Evolutionary conservation across 768 basidiomycete species (phyloP), one percentile per base, ranked within the genome.

Genomic region (Paxillus rubicundulus): DNA sequence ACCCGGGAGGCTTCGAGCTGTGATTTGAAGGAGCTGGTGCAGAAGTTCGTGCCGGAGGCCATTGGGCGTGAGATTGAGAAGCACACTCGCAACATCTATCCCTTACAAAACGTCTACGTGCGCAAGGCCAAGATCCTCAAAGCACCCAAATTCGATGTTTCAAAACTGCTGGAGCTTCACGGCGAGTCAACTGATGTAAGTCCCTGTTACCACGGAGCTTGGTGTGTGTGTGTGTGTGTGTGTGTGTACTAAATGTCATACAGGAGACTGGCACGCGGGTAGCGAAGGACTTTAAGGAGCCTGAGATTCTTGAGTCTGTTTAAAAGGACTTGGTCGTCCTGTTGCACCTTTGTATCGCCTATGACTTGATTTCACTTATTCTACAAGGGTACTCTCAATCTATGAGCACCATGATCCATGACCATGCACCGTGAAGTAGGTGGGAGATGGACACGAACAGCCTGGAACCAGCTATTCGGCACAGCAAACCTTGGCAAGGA

Each of bases 1-100:
- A 94, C 85, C 52, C 85, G 95, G 58, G 97, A 99, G 77, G 91
- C 94, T 45, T 82, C 90, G 52, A 92, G 86, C 65, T 93, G 91
- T 69, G 97, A 98, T 74, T 76, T 99, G 75, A 98, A 98, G 86
- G 92, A 95, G 81, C 73, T 93, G 62, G 94, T 98, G 55, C 91
- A 94, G 80, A 99, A 99, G 82, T 97, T 99, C 72, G 86, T 98
- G 41, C 96, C 97, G 30, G 97, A 99, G 77, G 92, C 91, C 57
- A 98, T 99, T 65, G 97, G 97, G 61, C 87, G 95, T 62, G 97
- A 99, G 82, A 99, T 99, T 61, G 97, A 99, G 84, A 99, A 99
- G 81, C 87, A 96, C 48, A 82, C 87, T 56, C 81, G 92, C 66
- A 89, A 87, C 73, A 98, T 98, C 78, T 99, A 95, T 80, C 97